Percentiles rank a stretch among this genome's conserved stretches.
phyloP scores from a whole-genome alignment of 2,329 filamentous ascomycete species.

The Sporothrix pseudoabietina region DNA sequence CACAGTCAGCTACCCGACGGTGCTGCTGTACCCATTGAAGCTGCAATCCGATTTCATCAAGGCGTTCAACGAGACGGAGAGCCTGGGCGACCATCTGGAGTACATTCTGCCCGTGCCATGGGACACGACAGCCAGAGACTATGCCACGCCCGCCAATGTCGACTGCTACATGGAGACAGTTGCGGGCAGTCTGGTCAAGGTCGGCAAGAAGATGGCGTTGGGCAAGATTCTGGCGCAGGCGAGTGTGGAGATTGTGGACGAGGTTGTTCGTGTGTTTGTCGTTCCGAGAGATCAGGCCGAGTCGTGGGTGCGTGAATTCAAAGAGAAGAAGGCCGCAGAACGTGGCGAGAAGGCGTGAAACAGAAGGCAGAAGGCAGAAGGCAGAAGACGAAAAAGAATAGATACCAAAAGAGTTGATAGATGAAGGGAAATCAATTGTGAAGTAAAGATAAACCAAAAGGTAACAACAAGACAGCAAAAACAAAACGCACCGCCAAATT shows the following conservation, averaged over 20 bases:
- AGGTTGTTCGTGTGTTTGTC: constrained; percentile 78
- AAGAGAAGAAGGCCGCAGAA: constrained; percentile 66
- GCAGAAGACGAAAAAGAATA: background rate
- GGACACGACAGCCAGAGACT: constrained; percentile 65
- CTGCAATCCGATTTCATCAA: constrained; percentile 90
- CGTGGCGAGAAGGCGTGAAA: constrained; percentile 39
- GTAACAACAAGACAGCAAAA: constrained; percentile 20
- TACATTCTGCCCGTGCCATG: constrained; percentile 90
- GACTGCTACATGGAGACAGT: constrained; percentile 89
- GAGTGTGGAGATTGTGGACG: constrained; percentile 85
- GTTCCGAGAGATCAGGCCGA: constrained; percentile 71
- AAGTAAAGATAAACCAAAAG: background rate
- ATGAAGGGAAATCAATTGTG: background rate
- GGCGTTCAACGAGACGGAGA: constrained; percentile 75
- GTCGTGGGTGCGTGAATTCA: constrained; percentile 83
- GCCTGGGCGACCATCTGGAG: constrained; percentile 72
- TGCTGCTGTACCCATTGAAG: constrained; percentile 82
- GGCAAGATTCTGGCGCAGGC: constrained; percentile 70
- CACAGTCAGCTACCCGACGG: constrained; percentile 71
- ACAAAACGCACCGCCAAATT: background rate
- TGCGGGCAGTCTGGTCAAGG: constrained; percentile 79
- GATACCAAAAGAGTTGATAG: constrained; percentile 1
- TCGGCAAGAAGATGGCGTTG: constrained; percentile 80
- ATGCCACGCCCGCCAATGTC: constrained; percentile 69
- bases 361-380: no score